Conservation (phyloP, 768 basidiomycete genomes). For the Clitopilus passeckerianus region DNA sequence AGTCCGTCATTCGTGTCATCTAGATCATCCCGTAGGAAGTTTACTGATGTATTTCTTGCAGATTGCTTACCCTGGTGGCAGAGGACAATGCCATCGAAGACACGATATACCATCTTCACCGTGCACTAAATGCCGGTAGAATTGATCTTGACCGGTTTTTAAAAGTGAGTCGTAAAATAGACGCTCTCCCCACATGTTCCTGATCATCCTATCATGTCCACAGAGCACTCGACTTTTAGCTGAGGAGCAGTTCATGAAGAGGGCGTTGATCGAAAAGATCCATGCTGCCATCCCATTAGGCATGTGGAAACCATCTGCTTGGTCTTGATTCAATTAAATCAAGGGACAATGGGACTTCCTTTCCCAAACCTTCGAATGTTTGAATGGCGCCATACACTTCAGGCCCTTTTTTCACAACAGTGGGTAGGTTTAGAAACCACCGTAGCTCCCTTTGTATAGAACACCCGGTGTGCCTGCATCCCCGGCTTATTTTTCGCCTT, state of each 20-base stretch:
- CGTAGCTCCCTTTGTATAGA: not conserved
- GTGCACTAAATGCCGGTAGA: slow-evolving; percentile 85
- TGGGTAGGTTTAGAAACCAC: not conserved
- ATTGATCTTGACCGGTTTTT: slow-evolving; percentile 95
- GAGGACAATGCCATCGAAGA: slow-evolving; percentile 99
- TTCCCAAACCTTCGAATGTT: slow-evolving; percentile 27
- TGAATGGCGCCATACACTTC: not conserved
- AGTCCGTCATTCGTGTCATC: slow-evolving; percentile 49
- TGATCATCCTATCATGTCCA: slow-evolving; percentile 10
- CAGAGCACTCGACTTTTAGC: slow-evolving; percentile 84
- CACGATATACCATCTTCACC: slow-evolving; percentile 93
- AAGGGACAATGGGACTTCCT: slow-evolving; percentile 14
- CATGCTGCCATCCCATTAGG: slow-evolving; percentile 52
- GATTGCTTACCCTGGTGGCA: slow-evolving; percentile 95
- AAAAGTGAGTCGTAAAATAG: slow-evolving; percentile 50
- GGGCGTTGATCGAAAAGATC: slow-evolving; percentile 92
- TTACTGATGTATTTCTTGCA: slow-evolving; percentile 24
- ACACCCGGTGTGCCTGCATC: slow-evolving; percentile 1
- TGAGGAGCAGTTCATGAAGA: slow-evolving; percentile 96
- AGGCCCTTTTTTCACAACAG: not conserved
- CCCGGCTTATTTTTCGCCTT: slow-evolving; percentile 9
- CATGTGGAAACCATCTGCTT: slow-evolving; percentile 33
- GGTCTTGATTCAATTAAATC: slow-evolving; percentile 21
- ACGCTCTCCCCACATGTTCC: slow-evolving; percentile 7
- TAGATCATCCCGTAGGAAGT: slow-evolving; percentile 6